These are phyloP conservation scores for Talaromyces sp. DNA, from an alignment of 2,329 filamentous ascomycete species.

Conservation along the genomic window DNA sequence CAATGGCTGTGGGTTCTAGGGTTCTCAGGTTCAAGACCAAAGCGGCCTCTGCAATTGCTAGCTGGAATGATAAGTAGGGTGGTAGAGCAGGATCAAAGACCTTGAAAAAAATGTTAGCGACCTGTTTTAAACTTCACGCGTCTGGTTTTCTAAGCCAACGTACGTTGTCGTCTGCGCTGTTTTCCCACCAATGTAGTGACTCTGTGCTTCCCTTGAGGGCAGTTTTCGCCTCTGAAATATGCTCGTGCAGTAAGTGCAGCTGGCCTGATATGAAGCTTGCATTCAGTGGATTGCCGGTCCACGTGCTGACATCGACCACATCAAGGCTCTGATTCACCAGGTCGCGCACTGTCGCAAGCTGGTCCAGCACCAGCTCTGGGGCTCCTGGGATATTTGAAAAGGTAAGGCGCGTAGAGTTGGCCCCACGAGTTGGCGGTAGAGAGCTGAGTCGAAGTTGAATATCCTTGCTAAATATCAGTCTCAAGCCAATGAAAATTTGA, in stretches of 20 bases:
- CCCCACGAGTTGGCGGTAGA: conserved; percentile 48
- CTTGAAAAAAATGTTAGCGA: conserved; percentile 19
- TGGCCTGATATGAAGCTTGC: conserved; percentile 56
- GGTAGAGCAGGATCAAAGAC: conserved; percentile 61
- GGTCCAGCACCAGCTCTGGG: conserved; percentile 59
- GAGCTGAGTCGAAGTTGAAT: conserved; percentile 67
- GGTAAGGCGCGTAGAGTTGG: conserved; percentile 47
- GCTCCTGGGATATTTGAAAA: conserved; percentile 51
- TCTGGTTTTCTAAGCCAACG: not conserved
- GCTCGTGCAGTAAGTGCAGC: conserved; percentile 55
- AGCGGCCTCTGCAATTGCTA: conserved; percentile 65
- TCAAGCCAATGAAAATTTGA: not conserved
- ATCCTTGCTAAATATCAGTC: conserved; percentile 46
- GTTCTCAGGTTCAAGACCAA: conserved; percentile 67
- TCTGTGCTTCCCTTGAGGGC: conserved; percentile 54
- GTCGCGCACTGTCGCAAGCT: conserved; percentile 68
- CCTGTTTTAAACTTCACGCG: not conserved
- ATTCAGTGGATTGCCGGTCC: conserved; percentile 62
- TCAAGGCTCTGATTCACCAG: conserved; percentile 79
- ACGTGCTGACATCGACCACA: conserved; percentile 71
- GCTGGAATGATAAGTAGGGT: conserved; percentile 65
- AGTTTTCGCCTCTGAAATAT: conserved; percentile 57
- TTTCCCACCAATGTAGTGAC: conserved; percentile 52
- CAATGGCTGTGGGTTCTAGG: conserved; percentile 59
- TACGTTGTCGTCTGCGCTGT: conserved; percentile 55